Percentiles rank a stretch among this genome's conserved stretches.
phyloP scores from a whole-genome alignment of 768 basidiomycete genomes.

The Phanerochaete carnosa region DNA sequence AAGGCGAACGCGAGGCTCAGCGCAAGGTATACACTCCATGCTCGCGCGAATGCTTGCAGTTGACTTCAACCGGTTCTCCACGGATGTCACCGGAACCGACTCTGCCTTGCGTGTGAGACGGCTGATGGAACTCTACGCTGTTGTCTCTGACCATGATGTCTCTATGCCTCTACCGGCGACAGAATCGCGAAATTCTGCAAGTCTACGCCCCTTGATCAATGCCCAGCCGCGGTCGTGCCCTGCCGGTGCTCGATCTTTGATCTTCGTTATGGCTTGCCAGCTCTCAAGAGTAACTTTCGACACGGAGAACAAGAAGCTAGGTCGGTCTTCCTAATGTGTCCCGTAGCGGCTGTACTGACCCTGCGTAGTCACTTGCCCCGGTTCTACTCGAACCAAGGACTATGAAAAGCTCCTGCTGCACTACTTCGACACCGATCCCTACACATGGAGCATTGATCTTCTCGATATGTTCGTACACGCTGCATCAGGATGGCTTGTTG shows the following conservation, averaged over 20 bases:
- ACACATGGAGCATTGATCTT: neutral
- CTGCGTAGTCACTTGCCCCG: neutral
- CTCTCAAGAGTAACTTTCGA: neutral
- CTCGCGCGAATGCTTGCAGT: neutral
- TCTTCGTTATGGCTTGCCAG: neutral
- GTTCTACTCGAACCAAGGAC: neutral
- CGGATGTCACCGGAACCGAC: neutral
- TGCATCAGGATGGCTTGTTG: neutral
- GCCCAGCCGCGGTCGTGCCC: neutral
- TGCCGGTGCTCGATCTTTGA: neutral
- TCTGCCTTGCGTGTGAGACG: neutral
- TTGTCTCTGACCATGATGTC: neutral
- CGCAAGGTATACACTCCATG: neutral
- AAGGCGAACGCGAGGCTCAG: neutral
- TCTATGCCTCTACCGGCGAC: neutral
- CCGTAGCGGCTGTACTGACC: neutral
- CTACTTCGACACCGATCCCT: neutral
- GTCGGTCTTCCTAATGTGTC: neutral
- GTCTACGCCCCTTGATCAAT: neutral
- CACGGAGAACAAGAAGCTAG: neutral
- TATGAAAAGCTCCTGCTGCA: neutral
- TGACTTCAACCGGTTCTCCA: neutral
- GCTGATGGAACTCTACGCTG: neutral
- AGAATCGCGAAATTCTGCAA: neutral
- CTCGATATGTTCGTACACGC: neutral